Conservation (phyloP, 1,284 basidiomycete genomes). For the Cutaneotrichosporon sp. region DNA sequence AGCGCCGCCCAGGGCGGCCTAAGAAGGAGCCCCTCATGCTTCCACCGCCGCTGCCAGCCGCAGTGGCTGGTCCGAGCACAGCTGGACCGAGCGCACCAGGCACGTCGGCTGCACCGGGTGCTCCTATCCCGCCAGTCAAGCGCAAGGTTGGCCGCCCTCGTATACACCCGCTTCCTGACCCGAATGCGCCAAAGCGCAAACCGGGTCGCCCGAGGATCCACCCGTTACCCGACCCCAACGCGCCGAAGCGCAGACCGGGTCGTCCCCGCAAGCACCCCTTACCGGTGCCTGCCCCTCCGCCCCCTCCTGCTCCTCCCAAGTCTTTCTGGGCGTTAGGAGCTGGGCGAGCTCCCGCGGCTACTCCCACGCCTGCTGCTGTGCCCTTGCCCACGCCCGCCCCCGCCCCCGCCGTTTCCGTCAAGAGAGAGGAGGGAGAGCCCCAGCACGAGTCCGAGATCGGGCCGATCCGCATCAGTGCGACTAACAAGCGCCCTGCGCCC, state of each 20-base stretch:
- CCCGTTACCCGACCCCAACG: background rate
- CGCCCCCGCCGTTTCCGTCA: background rate
- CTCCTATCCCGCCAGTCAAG: background rate
- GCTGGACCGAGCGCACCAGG: background rate
- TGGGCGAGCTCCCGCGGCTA: background rate
- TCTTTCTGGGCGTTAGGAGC: background rate
- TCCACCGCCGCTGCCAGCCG: background rate
- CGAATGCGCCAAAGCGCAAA: slow-evolving; percentile 6
- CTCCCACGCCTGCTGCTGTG: background rate
- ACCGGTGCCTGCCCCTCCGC: background rate
- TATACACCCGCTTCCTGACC: slow-evolving; percentile 21
- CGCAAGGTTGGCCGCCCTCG: slow-evolving; percentile 19
- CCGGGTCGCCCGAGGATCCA: slow-evolving; percentile 8
- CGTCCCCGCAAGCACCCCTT: slow-evolving; percentile 7
- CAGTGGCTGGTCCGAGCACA: background rate
- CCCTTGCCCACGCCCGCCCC: background rate
- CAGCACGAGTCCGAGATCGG: background rate
- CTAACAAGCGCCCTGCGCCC: background rate
- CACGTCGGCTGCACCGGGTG: background rate
- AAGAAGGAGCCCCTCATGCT: background rate
- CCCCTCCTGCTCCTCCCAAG: background rate
- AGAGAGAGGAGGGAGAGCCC: background rate
- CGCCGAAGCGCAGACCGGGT: slow-evolving; percentile 4
- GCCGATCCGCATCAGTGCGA: background rate
- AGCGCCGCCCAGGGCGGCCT: background rate